Evolutionary conservation across 805 yeast genomes (phyloP), one percentile per base, ranked within the genome.

Genomic region (Cephaloascus fragrans): DNA sequence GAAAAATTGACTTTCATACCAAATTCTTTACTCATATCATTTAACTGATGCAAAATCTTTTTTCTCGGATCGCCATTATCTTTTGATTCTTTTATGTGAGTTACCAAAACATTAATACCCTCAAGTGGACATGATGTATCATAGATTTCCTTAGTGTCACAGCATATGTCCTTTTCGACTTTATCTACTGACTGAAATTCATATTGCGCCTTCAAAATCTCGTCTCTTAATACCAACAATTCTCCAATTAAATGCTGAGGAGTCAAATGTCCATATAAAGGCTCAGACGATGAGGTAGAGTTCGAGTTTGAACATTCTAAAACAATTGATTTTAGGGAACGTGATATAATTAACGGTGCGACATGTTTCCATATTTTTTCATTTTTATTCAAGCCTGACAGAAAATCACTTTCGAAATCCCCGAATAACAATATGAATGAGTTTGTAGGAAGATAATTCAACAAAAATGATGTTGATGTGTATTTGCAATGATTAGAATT

Each of bases 261-360:
- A 10, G 83, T 79, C 57, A 88, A 52, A 58, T 88, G 97, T 2
- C 97, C 97, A 53, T 76, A 88, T 19, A 86, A 50, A 2, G 74
- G 69, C 4, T 67, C 66, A 8, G 62, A 56, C 1, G 64, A 61
- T 1, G 71, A 67, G 9, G 62, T 58, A 6, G 12, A 23, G 43
- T 67, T 65, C 2, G 67, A 50, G 4, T 75, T 71, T 1, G 95
- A 84, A 52, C 97, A 88, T 55, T 88, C 97, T 18, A 89, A 72
- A 14, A 87, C 56, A 1, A 88, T 71, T 0, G 78, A 76, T 17
- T 57, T 62, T 34, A 88, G 57, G 12, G 56, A 42, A 3, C 61
- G 55, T 3, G 57, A 36, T 0, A 62, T 49, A 1, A 82, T 62
- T 20, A 63, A 47, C 0, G 69, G 67, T 1, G 81, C 73, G 3